phyloP scores from a whole-genome alignment of 2,329 filamentous ascomycete species.

The Graphiopsis chlorocephala region DNA sequence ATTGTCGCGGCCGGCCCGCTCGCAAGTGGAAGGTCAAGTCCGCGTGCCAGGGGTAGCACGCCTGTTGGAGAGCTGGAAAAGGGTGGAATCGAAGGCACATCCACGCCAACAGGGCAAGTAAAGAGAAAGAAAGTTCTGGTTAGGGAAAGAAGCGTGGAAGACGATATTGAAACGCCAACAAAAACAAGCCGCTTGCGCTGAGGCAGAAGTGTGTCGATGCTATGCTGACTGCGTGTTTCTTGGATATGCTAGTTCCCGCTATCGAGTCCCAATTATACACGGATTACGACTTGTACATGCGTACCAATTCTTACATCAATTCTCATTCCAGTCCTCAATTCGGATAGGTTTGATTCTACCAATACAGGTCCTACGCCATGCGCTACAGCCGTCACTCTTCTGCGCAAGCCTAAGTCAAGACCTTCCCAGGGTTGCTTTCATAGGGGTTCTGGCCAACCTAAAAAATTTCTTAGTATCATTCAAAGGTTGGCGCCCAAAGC shows the following conservation, averaged over 20 bases:
- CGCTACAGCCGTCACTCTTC: no score
- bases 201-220: neutral
- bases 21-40: constrained; percentile 17
- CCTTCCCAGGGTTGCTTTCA: no score
- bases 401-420: no score
- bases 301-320: neutral
- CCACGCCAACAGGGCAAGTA: neutral
- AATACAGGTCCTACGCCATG: no score
- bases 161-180: neutral
- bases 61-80: constrained; percentile 25
- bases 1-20: neutral
- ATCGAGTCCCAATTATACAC: neutral
- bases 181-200: neutral
- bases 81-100: constrained; percentile 12
- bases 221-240: neutral
- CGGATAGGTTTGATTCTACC: no score
- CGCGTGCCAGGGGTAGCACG: constrained; percentile 25
- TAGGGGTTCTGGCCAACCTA: no score
- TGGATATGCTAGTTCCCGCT: neutral
- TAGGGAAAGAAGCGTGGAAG: constrained; percentile 22
- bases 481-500: no score
- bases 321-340: neutral
- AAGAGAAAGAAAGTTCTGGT: constrained; percentile 25
- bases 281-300: neutral
- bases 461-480: no score